These are phyloP conservation scores for Talinum fruticosum DNA, from an alignment of 148 eudicot genomes.

Conservation along the genomic window DNA sequence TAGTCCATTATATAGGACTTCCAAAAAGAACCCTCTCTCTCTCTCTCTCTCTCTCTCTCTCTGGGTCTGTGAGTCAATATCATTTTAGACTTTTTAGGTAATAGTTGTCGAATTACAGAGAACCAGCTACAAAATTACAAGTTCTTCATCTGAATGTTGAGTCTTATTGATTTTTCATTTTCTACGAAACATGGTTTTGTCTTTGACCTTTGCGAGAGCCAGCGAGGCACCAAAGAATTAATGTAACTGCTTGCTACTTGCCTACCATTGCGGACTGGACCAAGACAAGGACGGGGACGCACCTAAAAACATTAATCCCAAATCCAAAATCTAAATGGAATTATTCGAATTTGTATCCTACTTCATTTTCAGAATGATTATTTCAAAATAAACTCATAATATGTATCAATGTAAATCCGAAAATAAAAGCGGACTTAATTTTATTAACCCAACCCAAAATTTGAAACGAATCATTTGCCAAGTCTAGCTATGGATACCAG, in stretches of 20 bases:
- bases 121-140: neutral
- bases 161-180: neutral
- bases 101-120: neutral
- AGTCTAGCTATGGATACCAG: too few species aligned
- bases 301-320: too few species aligned
- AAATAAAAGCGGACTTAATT: too few species aligned
- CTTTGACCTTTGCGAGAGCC: neutral
- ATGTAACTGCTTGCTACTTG: neutral
- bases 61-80: neutral
- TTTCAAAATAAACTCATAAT: too few species aligned
- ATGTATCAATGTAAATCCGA: too few species aligned
- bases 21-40: neutral
- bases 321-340: too few species aligned
- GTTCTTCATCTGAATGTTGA: neutral
- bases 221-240: neutral
- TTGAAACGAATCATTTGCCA: too few species aligned
- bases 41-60: neutral
- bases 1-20: neutral
- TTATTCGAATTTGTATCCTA: too few species aligned
- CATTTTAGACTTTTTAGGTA: neutral
- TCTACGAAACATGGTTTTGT: neutral
- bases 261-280: too few species aligned
- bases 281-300: too few species aligned
- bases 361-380: too few species aligned
- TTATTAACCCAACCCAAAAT: too few species aligned